These are phyloP conservation scores for Solanum commersonii DNA, from an alignment of 257 asterid genomes.

Conservation along the genomic window DNA sequence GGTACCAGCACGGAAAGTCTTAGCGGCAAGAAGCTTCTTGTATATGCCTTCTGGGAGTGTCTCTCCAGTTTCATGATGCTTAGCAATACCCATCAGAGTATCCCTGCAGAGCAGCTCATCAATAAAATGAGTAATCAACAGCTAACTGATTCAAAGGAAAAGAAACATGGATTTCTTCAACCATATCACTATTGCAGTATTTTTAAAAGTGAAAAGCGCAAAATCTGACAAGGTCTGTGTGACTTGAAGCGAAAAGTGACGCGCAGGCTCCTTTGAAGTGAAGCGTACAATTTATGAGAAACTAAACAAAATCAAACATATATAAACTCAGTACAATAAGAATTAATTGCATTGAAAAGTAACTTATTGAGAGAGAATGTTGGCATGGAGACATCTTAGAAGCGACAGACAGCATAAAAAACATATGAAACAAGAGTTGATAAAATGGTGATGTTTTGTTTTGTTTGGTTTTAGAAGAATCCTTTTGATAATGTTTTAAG, in stretches of 20 bases:
- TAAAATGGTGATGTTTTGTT: background rate
- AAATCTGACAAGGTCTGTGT: background rate
- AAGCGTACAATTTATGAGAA: background rate
- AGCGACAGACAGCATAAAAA: background rate
- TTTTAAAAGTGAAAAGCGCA: background rate
- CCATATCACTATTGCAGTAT: background rate
- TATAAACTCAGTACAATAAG: background rate
- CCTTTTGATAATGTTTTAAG: background rate
- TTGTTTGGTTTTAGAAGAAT: background rate
- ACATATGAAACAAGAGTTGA: background rate
- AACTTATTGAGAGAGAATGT: background rate
- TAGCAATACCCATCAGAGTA: constrained; percentile 92
- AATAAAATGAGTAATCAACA: background rate
- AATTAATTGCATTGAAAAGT: background rate
- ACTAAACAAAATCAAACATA: background rate
- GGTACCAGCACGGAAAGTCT: constrained; percentile 98
- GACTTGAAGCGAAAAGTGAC: background rate
- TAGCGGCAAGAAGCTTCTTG: constrained; percentile 92
- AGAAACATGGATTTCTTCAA: background rate
- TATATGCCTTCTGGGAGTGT: constrained; percentile 83
- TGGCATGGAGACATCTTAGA: background rate
- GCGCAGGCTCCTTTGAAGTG: background rate
- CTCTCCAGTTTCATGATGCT: constrained; percentile 96
- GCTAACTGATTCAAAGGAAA: background rate
- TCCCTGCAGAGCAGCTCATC: constrained; percentile 45